Evolutionary conservation across 2,329 filamentous ascomycete species (phyloP), one percentile per base, ranked within the genome.

Genomic region (Pseudogymnoascus pannorum): DNA sequence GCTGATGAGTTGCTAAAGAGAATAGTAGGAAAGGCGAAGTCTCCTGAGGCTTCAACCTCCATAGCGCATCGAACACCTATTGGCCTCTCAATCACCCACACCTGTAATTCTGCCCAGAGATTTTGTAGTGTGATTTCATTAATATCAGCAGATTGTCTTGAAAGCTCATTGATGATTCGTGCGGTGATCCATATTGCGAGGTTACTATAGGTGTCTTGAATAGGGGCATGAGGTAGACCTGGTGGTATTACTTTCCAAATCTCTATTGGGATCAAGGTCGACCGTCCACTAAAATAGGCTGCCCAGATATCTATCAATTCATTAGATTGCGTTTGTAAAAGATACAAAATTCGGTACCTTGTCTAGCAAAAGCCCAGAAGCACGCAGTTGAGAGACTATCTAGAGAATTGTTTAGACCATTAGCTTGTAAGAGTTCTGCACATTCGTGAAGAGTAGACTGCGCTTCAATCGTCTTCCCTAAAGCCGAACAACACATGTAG

Each of bases 131-230:
- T 36, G 26, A 12, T 54, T 38, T 36, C 48, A 38, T 22, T 60
- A 11, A 58, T 36, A 60, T 35, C 29, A 31, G 38, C 11, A 35
- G 40, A 31, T 24, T 36, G 16, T 12, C 24, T 57, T 24, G 38
- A 60, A 36, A 60, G 40, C 29, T 60, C 59, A 26, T 60, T 57
- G 20, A 60, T 18, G 35, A 60, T 60, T 33, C 35, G 44, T 58
- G 59, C 59, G 20, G 42, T 35, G 18, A 60, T 60, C 24, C 18
- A 60, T 33, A 60, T 60, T 16, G 59, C 59, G 11, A 35, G 26
- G 18, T 58, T 60, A 16, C 59, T 60, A 20, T 60, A 60, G 18
- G 22, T 57, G 44, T 60, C 59, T 35, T 60, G 59, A 60, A 60
- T 57, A 14, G 44, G 22, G 12, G 12, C 40, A 33, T 36, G 5